A percentile compares a stretch with the other conserved stretches of the same genome.
Conservation (phyloP, 495 filamentous ascomycete species). For the Podospora pseudoanserina region DNA sequence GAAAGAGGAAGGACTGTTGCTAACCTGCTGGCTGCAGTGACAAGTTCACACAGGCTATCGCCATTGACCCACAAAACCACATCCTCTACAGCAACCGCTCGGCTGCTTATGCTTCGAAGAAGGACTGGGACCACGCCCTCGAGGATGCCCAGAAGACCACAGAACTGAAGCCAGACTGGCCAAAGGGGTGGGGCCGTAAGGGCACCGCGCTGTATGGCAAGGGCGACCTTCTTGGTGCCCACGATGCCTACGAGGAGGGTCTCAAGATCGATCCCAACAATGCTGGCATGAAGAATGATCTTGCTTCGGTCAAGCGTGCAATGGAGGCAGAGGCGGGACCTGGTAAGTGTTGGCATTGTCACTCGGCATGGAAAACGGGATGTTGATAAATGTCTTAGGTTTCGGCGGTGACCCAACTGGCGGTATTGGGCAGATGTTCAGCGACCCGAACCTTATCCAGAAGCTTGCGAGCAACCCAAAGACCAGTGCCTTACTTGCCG, state of each 20-base stretch:
- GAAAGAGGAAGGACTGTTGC: background rate
- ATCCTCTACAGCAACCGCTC: slow-evolving; percentile 98
- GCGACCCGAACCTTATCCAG: slow-evolving; percentile 79
- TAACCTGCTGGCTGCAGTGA: slow-evolving; percentile 50
- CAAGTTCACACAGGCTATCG: slow-evolving; percentile 91
- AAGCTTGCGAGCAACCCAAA: slow-evolving; percentile 94
- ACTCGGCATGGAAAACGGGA: background rate
- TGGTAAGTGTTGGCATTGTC: slow-evolving; percentile 36
- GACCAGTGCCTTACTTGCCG: slow-evolving; percentile 78
- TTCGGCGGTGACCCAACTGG: slow-evolving; percentile 55
- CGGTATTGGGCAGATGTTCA: slow-evolving; percentile 87
- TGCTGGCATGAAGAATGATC: slow-evolving; percentile 84
- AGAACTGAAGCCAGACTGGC: slow-evolving; percentile 95
- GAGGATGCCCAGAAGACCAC: slow-evolving; percentile 89
- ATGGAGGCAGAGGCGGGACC: slow-evolving; percentile 74
- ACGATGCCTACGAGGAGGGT: slow-evolving; percentile 87
- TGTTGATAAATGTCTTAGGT: slow-evolving; percentile 24
- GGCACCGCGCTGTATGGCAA: slow-evolving; percentile 84
- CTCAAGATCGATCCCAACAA: slow-evolving; percentile 88
- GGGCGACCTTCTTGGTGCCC: slow-evolving; percentile 77
- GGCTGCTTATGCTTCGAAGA: slow-evolving; percentile 88
- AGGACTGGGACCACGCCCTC: slow-evolving; percentile 77
- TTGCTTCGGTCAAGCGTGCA: slow-evolving; percentile 79
- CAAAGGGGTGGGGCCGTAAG: slow-evolving; percentile 90
- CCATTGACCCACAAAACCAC: slow-evolving; percentile 83